Base-by-base conservation (phyloP, 148 eudicot species). In the Tetragonia tetragonoides region DNA sequence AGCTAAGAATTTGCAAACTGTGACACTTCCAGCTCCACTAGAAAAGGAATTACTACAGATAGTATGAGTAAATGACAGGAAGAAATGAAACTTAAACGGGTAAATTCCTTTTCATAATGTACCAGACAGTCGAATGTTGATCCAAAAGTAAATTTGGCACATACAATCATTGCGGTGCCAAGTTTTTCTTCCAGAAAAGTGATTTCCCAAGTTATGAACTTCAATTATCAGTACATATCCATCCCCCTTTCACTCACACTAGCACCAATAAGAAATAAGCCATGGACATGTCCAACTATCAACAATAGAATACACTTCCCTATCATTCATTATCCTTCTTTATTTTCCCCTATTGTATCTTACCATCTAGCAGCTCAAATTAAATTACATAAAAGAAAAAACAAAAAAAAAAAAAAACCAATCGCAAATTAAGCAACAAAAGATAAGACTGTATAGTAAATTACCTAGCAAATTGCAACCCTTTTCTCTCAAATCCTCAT, bases 391-490 rank as follows among this genome's bases (percentile, higher is more conserved):
- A 6, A 38, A 61, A 60, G 2, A 39, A n/a, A 42, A n/a, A 42
- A 3, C 6, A 73, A 39, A 34, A 39, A 17, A 21, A 21, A 18
- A 66, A 0, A 37, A 3, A 28, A 46, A 9, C 46, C 6, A 65
- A 8, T 21, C 21, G 54, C 21, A 41, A 70, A 53, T 38, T 3
- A 74, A 67, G 12, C 41, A 64, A 73, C 18, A 57, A 73, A 28
- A 14, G 34, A 14, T 39, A 37, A 28, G n/a, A 60, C 2, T 6
- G 38, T 4, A 54, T 21, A 0, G 44, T 0, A 24, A 75, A 76
- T 66, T 90, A 95, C 99, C 99, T 40, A 95, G 81, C 85, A 95
- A 85, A 81, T 87, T 89, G 84, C 97, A 95, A 9, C 94, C 94
- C 81, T 93, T 95, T 5, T 85, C 80, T 75, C 81, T 81, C 67